phyloP scores from a whole-genome alignment of 305 asterid species.

The Fraxinus ornus region DNA sequence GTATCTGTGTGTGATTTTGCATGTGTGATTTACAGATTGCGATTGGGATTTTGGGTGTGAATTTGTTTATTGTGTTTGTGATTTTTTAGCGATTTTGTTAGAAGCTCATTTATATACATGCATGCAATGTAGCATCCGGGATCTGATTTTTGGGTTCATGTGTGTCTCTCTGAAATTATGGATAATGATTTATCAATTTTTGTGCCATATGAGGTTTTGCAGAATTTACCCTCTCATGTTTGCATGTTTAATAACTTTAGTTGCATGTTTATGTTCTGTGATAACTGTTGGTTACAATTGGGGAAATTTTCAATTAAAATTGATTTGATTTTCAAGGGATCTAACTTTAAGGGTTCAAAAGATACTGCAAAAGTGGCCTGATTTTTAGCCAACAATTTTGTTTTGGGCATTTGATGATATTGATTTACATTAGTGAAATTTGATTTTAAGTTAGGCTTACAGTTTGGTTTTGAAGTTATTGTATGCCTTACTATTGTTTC shows the following conservation, averaged over 20 bases:
- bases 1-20: not conserved
- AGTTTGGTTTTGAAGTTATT: not conserved
- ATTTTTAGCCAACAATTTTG: not conserved
- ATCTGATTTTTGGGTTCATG: not conserved
- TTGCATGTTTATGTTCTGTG: not conserved
- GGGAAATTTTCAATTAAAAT: not conserved
- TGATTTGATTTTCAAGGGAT: not conserved
- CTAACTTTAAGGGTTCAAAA: not conserved
- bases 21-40: not conserved
- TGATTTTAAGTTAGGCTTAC: not conserved
- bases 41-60: not conserved
- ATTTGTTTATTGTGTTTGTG: not conserved
- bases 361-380: not conserved
- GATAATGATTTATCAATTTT: not conserved
- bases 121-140: constrained; percentile 1
- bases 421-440: not conserved
- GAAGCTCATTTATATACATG: not conserved
- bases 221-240: not conserved
- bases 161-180: not conserved
- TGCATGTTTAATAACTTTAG: not conserved
- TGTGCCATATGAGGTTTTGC: not conserved
- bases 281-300: not conserved
- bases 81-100: not conserved
- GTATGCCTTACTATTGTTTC: not conserved
- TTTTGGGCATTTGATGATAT: not conserved